Evolutionary conservation across 345 rosid genomes (phyloP).

Genomic region (Gossypium rotundifolium): DNA sequence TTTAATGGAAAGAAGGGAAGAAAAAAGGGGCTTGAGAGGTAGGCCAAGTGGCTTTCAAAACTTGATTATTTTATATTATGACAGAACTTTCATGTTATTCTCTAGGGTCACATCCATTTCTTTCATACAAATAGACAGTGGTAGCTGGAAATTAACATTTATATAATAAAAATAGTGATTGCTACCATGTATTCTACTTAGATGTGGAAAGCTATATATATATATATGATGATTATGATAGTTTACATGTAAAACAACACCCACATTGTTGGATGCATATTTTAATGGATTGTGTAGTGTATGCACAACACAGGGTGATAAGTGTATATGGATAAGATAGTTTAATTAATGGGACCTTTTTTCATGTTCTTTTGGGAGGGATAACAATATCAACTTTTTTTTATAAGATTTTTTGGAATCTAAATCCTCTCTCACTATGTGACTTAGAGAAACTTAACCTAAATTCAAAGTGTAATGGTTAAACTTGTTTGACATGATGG

Average conservation of each 20-base stretch:
- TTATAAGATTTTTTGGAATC: background rate
- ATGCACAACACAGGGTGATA: background rate
- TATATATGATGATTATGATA: background rate
- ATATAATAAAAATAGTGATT: background rate
- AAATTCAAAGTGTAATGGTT: too few relatives aligned
- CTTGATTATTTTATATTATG: conserved; percentile 9
- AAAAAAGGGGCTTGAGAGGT: background rate
- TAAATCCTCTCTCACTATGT: too few relatives aligned
- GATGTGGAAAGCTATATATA: background rate
- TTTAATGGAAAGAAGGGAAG: background rate
- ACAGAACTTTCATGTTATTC: background rate
- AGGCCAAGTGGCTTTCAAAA: background rate
- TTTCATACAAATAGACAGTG: background rate
- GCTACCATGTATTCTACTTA: background rate
- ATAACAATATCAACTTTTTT: too few relatives aligned
- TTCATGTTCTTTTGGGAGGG: background rate
- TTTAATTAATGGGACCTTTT: background rate
- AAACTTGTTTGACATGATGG: background rate
- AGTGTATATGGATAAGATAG: background rate
- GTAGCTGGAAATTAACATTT: background rate
- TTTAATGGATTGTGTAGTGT: background rate
- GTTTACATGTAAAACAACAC: background rate
- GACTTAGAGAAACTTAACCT: too few relatives aligned
- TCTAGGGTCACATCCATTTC: conserved; percentile 15
- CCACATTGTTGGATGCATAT: background rate